Evolutionary conservation across 2,329 filamentous ascomycete genomes (phyloP).

Genomic region (Aspergillus eucalypticola): DNA sequence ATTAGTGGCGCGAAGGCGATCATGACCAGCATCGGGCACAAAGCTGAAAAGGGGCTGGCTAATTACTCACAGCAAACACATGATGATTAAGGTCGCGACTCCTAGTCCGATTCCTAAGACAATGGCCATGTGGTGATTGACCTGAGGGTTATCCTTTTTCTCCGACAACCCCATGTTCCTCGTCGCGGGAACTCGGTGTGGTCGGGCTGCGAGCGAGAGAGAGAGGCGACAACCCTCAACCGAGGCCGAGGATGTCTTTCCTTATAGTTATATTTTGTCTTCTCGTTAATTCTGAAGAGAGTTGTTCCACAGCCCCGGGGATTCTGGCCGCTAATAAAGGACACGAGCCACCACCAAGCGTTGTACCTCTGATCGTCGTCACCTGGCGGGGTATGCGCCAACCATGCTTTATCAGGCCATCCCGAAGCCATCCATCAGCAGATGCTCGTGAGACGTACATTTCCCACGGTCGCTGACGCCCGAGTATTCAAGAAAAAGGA

Average conservation of each 20-base stretch:
- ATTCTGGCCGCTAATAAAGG: neutral
- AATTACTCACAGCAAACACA: slow-evolving; percentile 35
- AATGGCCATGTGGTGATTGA: slow-evolving; percentile 34
- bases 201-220: neutral
- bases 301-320: neutral
- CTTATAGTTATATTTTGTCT: neutral
- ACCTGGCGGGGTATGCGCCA: slow-evolving; percentile 10
- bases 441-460: slow-evolving; percentile 1
- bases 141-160: slow-evolving; percentile 20
- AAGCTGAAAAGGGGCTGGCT: neutral
- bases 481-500: neutral
- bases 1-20: neutral
- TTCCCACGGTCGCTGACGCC: neutral
- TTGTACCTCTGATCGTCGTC: slow-evolving; percentile 8
- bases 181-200: slow-evolving; percentile 6
- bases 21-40: neutral
- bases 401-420: slow-evolving; percentile 9
- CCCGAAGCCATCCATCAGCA: slow-evolving; percentile 5
- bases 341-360: neutral
- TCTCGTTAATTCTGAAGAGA: neutral
- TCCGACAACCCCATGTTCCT: slow-evolving; percentile 21
- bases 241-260: neutral
- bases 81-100: slow-evolving; percentile 32
- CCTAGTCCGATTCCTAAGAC: slow-evolving; percentile 36
- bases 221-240: neutral